Percentiles rank a stretch among this genome's conserved stretches.
These are phyloP conservation scores for Bipolaris bicolor DNA, from an alignment of 2,329 filamentous ascomycete genomes.

Conservation along the genomic window DNA sequence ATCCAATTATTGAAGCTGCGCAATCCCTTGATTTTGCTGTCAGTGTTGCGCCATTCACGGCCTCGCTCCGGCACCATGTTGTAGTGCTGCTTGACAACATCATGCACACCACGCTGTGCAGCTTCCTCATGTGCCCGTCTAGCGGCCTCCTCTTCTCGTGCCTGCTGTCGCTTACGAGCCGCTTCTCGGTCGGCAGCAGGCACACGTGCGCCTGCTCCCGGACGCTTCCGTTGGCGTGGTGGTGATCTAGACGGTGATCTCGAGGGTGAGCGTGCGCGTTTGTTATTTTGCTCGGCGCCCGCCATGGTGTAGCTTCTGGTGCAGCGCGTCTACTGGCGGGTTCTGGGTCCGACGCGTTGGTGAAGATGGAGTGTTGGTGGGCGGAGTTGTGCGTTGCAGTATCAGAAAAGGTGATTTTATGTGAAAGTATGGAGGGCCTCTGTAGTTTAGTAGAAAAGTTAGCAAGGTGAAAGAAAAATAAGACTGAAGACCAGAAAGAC, in stretches of 20 bases:
- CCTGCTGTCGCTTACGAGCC: slow-evolving; percentile 61
- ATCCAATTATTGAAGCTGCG: slow-evolving; percentile 98
- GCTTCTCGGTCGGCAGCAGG: slow-evolving; percentile 70
- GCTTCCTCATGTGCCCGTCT: slow-evolving; percentile 54
- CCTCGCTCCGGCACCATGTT: slow-evolving; percentile 94
- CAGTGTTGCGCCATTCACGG: slow-evolving; percentile 91
- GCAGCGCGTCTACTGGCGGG: slow-evolving; percentile 6
- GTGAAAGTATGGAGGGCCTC: neutral
- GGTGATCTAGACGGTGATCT: slow-evolving; percentile 48
- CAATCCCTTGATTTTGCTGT: slow-evolving; percentile 92
- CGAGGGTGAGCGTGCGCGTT: slow-evolving; percentile 44
- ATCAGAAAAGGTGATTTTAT: neutral
- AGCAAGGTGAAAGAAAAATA: neutral
- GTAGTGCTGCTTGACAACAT: slow-evolving; percentile 92
- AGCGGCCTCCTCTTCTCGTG: slow-evolving; percentile 53
- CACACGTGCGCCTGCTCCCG: slow-evolving; percentile 60
- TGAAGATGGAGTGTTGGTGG: neutral
- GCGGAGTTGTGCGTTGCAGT: neutral
- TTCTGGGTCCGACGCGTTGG: slow-evolving; percentile 8
- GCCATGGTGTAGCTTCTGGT: slow-evolving; percentile 25
- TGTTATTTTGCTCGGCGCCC: slow-evolving; percentile 29
- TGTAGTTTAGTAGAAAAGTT: neutral
- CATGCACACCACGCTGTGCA: slow-evolving; percentile 68
- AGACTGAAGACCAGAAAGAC: neutral
- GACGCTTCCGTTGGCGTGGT: slow-evolving; percentile 72